Evolutionary conservation across 495 filamentous ascomycete species (phyloP), one percentile per base, ranked within the genome.

Genomic region (Elasticomyces elasticus): DNA sequence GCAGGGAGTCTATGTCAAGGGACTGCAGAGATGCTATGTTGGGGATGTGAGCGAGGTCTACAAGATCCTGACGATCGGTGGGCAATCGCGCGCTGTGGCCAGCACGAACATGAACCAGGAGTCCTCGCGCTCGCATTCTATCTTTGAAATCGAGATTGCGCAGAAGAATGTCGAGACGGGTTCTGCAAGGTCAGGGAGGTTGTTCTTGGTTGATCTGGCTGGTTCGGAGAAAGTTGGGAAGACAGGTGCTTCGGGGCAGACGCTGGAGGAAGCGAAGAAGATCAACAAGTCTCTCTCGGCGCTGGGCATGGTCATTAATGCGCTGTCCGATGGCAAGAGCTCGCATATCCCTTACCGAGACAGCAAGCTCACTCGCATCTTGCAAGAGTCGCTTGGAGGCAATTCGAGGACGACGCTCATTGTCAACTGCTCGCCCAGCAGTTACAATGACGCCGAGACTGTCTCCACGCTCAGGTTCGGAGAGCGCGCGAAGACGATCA

Each of bases 41-140:
- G 91, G 87, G 17, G 94, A 87, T 66, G 89, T 96, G 23, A 82
- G 86, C 55, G 92, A 98, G 64, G 92, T 98, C 25, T 97, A 94
- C 63, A 88, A 95, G 68, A 89, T 97, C 27, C 95, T 98, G 89
- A 80, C 89, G 66, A 81, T 89, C 60, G 92, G 92, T 71, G 92
- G 89, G 59, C 76, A 79, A 45, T 81, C 94, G 38, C 77, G 92
- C 67, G 89, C 89, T 25, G 89, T 95, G n/a, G 85, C 92, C 28
- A 84, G 94, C n/a, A 98, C 92, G 48, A 97, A 98, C 74, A 98
- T 98, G 92, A 98, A 98, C 69, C 87, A 94, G 68, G 92, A 98
- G 68, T 98, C 92, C 0, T 97, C 94, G 45, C 87, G 92, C 42
- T 98, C 92, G 49, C 92, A 98, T 69, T 98, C 92, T 12, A 97